Base-by-base conservation (phyloP, 1,139 yeast species). In the Hyphopichia fennica region DNA sequence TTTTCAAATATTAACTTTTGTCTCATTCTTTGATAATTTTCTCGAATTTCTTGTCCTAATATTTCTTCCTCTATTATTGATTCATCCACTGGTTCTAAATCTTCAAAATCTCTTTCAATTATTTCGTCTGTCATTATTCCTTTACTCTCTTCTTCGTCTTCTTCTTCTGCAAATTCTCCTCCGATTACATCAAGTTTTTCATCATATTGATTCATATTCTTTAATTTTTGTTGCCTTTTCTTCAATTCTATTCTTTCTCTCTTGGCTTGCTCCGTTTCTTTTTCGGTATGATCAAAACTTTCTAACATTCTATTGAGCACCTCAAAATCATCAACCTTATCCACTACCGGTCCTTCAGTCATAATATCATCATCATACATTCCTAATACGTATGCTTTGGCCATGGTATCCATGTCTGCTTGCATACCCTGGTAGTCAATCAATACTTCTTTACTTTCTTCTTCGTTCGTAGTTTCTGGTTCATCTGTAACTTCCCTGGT, bases 311-410 rank as follows among this genome's bases (percentile, higher is more conserved):
- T 58, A 51, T 82, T 82, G 44, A 81, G 69, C 4, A 53, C 53
- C 49, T 77, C 77, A 52, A 84, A 81, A 55, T 84, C 90, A 13
- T 69, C 72, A 15, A 81, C 46, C 42, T 69, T 63, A 45, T 79
- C 78, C 27, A 84, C 75, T 1, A 84, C 75, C 4, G 81, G 77
- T 0, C 87, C 87, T 7, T 74, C 73, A 1, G 79, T 69, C 30
- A 66, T 75, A 11, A 80, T 71, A 49, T 82, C 87, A 47, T 78
- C 84, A 49, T 81, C 85, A 53, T 80, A 82, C 51, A 76, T 58
- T 1, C 87, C 87, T 35, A 73, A 52, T n/a, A 70, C 65, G 49
- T 82, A 82, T 0, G 85, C 86, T 44, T 71, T 69, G 0, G 79
- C 86, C 84, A 82, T 78, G 3, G 77, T 69, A 41, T 81, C 84